A percentile compares a stretch with the other conserved stretches of the same genome.
phyloP scores from a whole-genome alignment of 164 flowering plant species.

The Macadamia tetraphylla region DNA sequence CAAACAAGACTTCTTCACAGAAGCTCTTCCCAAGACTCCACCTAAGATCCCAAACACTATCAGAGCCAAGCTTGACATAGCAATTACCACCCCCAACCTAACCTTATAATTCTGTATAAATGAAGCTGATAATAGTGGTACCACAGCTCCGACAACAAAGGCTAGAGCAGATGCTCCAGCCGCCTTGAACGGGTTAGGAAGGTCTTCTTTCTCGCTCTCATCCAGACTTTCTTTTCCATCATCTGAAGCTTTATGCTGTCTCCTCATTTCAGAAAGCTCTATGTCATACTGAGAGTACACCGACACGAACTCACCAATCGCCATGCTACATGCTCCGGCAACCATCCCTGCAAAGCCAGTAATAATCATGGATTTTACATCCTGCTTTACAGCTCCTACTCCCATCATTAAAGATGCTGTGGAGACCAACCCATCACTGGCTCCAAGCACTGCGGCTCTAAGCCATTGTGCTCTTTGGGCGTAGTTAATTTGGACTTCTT shows the following conservation, averaged over 20 bases:
- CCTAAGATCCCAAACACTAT: neutral
- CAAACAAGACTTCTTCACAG: neutral
- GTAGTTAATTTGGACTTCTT: too few relatives aligned
- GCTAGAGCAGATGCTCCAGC: slow-evolving; percentile 3
- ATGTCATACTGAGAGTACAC: slow-evolving; percentile 1
- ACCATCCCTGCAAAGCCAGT: too few relatives aligned
- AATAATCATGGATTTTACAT: too few relatives aligned
- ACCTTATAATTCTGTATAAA: neutral
- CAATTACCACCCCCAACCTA: too few relatives aligned
- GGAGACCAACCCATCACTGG: too few relatives aligned
- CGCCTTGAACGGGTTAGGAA: neutral
- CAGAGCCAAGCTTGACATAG: too few relatives aligned
- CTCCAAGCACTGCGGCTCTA: too few relatives aligned
- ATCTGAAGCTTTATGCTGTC: neutral
- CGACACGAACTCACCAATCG: slow-evolving; percentile 3
- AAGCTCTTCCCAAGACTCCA: neutral
- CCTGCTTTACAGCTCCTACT: too few relatives aligned
- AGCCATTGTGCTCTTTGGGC: too few relatives aligned
- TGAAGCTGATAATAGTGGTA: neutral
- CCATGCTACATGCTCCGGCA: neutral
- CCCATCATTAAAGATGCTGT: too few relatives aligned
- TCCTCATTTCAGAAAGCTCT: neutral
- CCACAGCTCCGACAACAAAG: neutral
- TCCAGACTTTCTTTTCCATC: neutral
- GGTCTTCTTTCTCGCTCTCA: neutral